A percentile compares a stretch with the other conserved stretches of the same genome.
Conservation (phyloP, 2,329 filamentous ascomycete genomes). For the Rutstroemia sp. region DNA sequence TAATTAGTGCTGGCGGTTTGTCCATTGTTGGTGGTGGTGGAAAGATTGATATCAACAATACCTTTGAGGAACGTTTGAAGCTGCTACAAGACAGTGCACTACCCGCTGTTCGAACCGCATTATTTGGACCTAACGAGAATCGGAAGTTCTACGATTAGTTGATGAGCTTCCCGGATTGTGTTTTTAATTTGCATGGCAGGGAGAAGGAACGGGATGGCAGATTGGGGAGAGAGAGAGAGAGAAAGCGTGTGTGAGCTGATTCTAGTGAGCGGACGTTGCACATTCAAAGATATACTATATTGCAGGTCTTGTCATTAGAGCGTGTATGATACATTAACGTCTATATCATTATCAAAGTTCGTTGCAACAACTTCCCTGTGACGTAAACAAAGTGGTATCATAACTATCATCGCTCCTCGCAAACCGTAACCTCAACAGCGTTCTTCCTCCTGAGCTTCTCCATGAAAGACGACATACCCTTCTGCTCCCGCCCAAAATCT, state of each 20-base stretch:
- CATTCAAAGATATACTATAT: slow-evolving; percentile 13
- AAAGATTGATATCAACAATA: slow-evolving; percentile 99
- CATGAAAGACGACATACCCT: slow-evolving; percentile 23
- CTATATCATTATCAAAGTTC: slow-evolving; percentile 5
- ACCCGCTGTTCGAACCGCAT: slow-evolving; percentile 72
- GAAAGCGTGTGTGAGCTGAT: no score
- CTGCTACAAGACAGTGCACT: slow-evolving; percentile 80
- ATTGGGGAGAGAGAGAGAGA: not conserved
- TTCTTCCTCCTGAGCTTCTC: slow-evolving; percentile 6
- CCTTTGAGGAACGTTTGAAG: slow-evolving; percentile 82
- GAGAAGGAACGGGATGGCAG: not conserved
- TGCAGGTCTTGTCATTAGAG: slow-evolving; percentile 20
- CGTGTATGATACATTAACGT: slow-evolving; percentile 28
- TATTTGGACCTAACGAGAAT: slow-evolving; percentile 94
- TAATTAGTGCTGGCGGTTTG: slow-evolving; percentile 70
- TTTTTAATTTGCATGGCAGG: not conserved
- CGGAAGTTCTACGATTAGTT: slow-evolving; percentile 86
- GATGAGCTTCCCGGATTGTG: not conserved
- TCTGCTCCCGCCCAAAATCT: slow-evolving; percentile 26
- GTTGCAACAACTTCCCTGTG: not conserved
- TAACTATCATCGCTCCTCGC: not conserved
- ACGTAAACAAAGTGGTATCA: not conserved
- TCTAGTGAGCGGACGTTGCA: slow-evolving; percentile 7
- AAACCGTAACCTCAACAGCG: not conserved
- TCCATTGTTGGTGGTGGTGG: slow-evolving; percentile 72